Conservation (phyloP, 1,284 basidiomycete species). For the Microbotryum silenes-acaulis region DNA sequence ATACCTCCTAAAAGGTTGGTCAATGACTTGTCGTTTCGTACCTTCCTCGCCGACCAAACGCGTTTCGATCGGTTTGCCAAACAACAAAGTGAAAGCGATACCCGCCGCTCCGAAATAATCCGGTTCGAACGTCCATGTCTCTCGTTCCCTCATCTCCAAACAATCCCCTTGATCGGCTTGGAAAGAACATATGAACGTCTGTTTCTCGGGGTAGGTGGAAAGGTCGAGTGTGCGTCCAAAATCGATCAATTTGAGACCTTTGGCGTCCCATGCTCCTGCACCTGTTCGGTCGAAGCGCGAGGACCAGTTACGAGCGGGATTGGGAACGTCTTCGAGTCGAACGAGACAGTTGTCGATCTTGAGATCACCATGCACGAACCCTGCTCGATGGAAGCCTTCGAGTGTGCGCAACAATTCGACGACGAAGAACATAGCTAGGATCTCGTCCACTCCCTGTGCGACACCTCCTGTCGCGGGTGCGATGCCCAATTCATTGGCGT, state of each 20-base stretch:
- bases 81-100: constrained; percentile 89
- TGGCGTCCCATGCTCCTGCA: constrained; percentile 70
- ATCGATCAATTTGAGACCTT: constrained; percentile 90
- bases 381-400: constrained; percentile 68
- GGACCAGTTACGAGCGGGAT: constrained; percentile 60
- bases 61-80: constrained; percentile 85
- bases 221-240: constrained; percentile 92
- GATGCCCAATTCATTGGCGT: constrained; percentile 60
- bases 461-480: constrained; percentile 39
- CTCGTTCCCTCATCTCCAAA: constrained; percentile 71
- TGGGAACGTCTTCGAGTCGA: constrained; percentile 65
- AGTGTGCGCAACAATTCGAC: constrained; percentile 79
- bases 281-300: constrained; percentile 67
- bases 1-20: constrained; percentile 79
- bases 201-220: constrained; percentile 62
- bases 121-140: constrained; percentile 85
- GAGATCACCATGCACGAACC: constrained; percentile 93
- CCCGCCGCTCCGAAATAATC: constrained; percentile 93
- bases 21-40: constrained; percentile 54
- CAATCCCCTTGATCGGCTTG: constrained; percentile 79
- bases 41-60: constrained; percentile 39
- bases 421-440: constrained; percentile 90
- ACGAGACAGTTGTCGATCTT: constrained; percentile 99
- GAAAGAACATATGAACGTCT: constrained; percentile 84
- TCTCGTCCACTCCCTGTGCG: constrained; percentile 63